phyloP scores from a whole-genome alignment of 805 yeast genomes.

The Kregervanrija pseudodelftensis region DNA sequence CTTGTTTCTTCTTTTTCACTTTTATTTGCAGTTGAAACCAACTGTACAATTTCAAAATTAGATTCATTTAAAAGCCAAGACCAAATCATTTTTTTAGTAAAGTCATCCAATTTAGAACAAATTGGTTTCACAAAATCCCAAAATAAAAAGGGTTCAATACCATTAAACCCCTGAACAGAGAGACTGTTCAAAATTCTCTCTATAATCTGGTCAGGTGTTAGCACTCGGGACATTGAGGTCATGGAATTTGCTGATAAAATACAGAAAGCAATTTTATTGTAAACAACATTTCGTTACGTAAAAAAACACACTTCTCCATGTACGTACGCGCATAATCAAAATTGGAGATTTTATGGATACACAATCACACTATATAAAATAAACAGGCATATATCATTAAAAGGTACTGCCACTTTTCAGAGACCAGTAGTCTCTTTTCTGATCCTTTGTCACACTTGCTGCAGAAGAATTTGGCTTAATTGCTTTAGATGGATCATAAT shows the following conservation, averaged over 20 bases:
- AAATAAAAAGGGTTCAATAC: constrained; percentile 24
- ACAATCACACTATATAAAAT: too few species aligned
- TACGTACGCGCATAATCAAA: too few species aligned
- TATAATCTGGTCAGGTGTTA: constrained; percentile 30
- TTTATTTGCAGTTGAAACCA: constrained; percentile 2
- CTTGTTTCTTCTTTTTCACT: constrained; percentile 3
- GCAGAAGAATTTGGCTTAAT: constrained; percentile 40
- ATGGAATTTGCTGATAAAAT: not conserved
- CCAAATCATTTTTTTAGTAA: constrained; percentile 29
- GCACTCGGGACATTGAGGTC: constrained; percentile 1
- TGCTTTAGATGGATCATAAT: constrained; percentile 1
- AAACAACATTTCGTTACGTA: too few species aligned
- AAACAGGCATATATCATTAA: not conserved
- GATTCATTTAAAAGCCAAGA: constrained; percentile 29
- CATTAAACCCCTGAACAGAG: constrained; percentile 29
- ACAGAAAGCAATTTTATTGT: not conserved
- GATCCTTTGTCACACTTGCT: constrained; percentile 63
- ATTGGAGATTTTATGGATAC: too few species aligned
- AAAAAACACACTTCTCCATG: too few species aligned
- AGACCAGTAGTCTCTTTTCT: constrained; percentile 51
- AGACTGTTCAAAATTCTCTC: constrained; percentile 27
- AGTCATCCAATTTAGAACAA: constrained; percentile 20
- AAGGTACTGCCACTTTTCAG: constrained; percentile 58
- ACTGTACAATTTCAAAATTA: constrained; percentile 16
- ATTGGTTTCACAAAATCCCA: constrained; percentile 26